phyloP scores from a whole-genome alignment of 2,329 filamentous ascomycete species.

The Colletotrichum sansevieriae region DNA sequence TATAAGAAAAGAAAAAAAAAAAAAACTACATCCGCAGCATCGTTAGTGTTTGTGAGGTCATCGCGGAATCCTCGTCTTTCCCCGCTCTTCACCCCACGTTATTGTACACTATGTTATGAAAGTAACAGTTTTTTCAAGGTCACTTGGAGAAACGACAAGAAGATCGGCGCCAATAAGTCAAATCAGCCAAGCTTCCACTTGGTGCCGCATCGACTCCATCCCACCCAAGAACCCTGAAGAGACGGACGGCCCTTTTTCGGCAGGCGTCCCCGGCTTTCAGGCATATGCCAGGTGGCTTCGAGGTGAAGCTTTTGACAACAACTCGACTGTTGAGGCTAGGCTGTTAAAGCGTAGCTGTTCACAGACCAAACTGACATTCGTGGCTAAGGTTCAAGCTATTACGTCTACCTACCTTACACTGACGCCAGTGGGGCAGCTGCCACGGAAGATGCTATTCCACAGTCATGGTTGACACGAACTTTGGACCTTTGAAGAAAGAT shows the following conservation, averaged over 20 bases:
- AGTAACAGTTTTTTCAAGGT: neutral
- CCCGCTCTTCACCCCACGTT: conserved; percentile 8
- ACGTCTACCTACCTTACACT: neutral
- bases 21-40: neutral
- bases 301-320: neutral
- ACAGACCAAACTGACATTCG: neutral
- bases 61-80: conserved; percentile 16
- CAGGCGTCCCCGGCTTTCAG: neutral
- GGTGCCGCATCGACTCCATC: conserved; percentile 17
- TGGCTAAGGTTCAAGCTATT: conserved; percentile 7
- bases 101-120: neutral
- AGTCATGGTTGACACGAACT: neutral
- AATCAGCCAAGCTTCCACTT: conserved; percentile 25
- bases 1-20: too few relatives aligned
- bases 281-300: neutral
- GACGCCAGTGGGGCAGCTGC: neutral
- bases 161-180: conserved; percentile 34
- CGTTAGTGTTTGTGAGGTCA: conserved; percentile 3
- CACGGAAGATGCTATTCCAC: neutral
- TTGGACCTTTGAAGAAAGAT: neutral
- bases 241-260: neutral
- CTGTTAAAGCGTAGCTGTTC: neutral
- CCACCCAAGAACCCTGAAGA: conserved; percentile 6
- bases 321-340: neutral
- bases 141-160: neutral